These are phyloP conservation scores for Cladophialophora immunda DNA, from an alignment of 2,329 filamentous ascomycete genomes.

Conservation along the genomic window DNA sequence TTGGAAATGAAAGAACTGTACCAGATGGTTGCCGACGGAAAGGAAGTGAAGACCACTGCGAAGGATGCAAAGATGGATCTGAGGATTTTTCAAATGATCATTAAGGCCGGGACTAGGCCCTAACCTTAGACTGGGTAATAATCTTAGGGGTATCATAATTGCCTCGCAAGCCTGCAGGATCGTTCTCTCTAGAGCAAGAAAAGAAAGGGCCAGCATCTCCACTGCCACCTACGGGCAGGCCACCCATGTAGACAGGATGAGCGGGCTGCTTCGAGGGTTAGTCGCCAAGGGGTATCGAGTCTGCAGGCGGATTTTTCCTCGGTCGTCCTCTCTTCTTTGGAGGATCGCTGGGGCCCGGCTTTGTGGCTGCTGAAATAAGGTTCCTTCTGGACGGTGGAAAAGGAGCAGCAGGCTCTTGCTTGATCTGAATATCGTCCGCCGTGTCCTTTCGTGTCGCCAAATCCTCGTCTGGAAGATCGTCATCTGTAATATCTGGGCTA, in stretches of 20 bases:
- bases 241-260: background rate
- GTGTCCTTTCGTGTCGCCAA: conserved; percentile 6
- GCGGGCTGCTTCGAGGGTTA: background rate
- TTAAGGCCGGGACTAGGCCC: conserved; percentile 41
- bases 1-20: conserved; percentile 53
- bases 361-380: conserved; percentile 1
- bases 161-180: background rate
- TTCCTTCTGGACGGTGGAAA: conserved; percentile 4
- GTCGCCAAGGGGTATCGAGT: conserved; percentile 2
- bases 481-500: conserved; percentile 34
- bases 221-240: background rate
- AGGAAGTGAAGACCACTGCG: conserved; percentile 52
- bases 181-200: background rate
- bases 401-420: conserved; percentile 28
- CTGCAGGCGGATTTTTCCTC: conserved; percentile 22
- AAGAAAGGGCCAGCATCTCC: background rate
- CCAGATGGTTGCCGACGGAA: conserved; percentile 49
- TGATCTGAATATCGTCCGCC: conserved; percentile 20
- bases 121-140: background rate
- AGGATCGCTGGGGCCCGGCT: background rate
- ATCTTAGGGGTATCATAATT: background rate
- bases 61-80: conserved; percentile 55
- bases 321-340: conserved; percentile 36
- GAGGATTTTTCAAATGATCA: conserved; percentile 50
- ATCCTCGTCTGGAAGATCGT: conserved; percentile 29